These are phyloP conservation scores for Claviceps monticola DNA, from an alignment of 2,329 filamentous ascomycete genomes.

Conservation along the genomic window DNA sequence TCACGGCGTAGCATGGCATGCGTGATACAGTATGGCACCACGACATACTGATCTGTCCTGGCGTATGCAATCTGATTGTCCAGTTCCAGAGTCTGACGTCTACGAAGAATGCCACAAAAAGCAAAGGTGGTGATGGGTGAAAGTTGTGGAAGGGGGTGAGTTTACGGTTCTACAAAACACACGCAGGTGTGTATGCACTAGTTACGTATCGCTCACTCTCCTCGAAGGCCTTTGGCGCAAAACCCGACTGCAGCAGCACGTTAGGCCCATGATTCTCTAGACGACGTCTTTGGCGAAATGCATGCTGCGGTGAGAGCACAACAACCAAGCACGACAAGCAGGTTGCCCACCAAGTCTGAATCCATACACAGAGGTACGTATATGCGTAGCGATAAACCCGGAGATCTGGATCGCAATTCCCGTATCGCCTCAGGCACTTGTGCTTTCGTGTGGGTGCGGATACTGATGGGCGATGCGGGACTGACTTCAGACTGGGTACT, in stretches of 20 bases:
- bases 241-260: not conserved
- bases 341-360: not conserved
- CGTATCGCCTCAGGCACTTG: not conserved
- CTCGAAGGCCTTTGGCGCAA: not conserved
- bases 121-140: not conserved
- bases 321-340: not conserved
- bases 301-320: not conserved
- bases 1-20: not conserved
- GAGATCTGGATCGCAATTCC: constrained; percentile 5
- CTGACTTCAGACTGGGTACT: not conserved
- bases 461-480: not conserved
- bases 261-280: not conserved
- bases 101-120: not conserved
- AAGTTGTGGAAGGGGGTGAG: not conserved
- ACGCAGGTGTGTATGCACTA: no score
- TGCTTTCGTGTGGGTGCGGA: not conserved
- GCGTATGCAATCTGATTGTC: not conserved
- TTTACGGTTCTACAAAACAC: no score
- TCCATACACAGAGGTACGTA: not conserved
- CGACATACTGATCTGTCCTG: not conserved
- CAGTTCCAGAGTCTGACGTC: not conserved
- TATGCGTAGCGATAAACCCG: not conserved
- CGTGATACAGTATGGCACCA: not conserved
- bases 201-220: not conserved
- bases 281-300: not conserved